Evolutionary conservation across 441 rosid genomes (phyloP), one percentile per base, ranked within the genome.

Genomic region (Gossypium schwendimanii): DNA sequence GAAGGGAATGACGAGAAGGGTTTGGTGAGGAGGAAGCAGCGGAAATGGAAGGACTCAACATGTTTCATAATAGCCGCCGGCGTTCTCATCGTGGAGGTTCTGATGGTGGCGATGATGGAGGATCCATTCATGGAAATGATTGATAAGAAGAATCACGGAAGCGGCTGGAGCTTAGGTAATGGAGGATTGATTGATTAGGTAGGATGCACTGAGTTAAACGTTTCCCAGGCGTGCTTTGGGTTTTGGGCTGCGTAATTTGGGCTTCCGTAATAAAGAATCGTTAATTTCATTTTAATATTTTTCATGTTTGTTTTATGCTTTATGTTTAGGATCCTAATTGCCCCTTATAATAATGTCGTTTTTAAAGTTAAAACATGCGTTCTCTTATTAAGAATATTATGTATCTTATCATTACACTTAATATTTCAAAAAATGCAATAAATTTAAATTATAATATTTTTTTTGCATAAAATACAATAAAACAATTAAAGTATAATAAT

Each of bases 1-100:
- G 68, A 70, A 54, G 81, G n/a, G 60, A 31, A 8, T 24, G 77
- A 73, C 58, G 81, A 79, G 71, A 82, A 61, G n/a, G 70, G 76
- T 6, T 23, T 62, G 24, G 41, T 14, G 57, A 62, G 39, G 61
- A 62, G 39, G 49, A 31, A 7, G 9, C 36, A 31, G 52, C 6
- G 69, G 17, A 7, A 50, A 70, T 8, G 14, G 39, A 57, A 24
- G 58, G 69, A n/a, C 62, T 60, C 53, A 33, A 61, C 69, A 20
- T 24, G 33, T 21, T 18, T 14, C 8, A 58, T 12, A 49, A 31
- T 58, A 69, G 65, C 72, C 69, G 64, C 24, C 28, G 81, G 59
- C 31, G 55, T 26, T 65, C 53, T 80, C 82, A 10, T 60, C 41
- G 36, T 12, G 24, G 61, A 54, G 24, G 50, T 2, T 72, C 33